Base-by-base conservation (phyloP, 768 basidiomycete genomes). In the Phaeotremella fagi region DNA sequence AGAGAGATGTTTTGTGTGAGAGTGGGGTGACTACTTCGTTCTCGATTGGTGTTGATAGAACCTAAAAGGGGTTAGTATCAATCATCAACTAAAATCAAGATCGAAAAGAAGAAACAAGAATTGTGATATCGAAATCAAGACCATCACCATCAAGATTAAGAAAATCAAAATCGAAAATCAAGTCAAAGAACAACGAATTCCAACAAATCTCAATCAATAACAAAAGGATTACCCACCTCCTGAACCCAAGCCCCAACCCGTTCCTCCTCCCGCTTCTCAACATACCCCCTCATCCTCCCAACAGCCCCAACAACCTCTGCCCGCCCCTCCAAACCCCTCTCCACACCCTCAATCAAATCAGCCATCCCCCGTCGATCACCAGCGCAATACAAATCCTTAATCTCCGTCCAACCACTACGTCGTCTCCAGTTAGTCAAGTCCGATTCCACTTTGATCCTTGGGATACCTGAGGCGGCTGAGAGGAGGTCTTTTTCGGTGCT, bases 401-500 rank as follows among this genome's bases (percentile, higher is more conserved):
- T 51, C 12, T 58, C 57, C 4, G 63, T 60, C 68, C 68, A 70
- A 22, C 68, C 68, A 16, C 54, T 28, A 16, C 68, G 46, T 4
- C 65, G 56, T 3, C 68, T 54, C 57, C 66, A 70, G 44, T 70
- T 70, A 16, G 66, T 65, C 35, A 70, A 36, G 44, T 70, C 63
- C 18, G 31, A 31, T 18, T 67, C 63, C 35, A 70, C 54, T 42
- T 67, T 67, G 18, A 41, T 45, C 0, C 48, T 25, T 9, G 59
- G 47, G 37, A 63, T 61, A 22, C 56, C 56, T 42, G 57, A 43
- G 44, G 26, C 23, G 18, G 14, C 12, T 43, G 65, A 54, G 12
- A 70, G 54, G 16, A 22, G 6, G 20, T 50, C 46, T 45, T 65
- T 64, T 29, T 64, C 46, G n/a, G 38, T 11, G 12, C 44, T 24